These are phyloP conservation scores for Trichoderma sp. DNA, from an alignment of 2,329 filamentous ascomycete species.

Conservation along the genomic window DNA sequence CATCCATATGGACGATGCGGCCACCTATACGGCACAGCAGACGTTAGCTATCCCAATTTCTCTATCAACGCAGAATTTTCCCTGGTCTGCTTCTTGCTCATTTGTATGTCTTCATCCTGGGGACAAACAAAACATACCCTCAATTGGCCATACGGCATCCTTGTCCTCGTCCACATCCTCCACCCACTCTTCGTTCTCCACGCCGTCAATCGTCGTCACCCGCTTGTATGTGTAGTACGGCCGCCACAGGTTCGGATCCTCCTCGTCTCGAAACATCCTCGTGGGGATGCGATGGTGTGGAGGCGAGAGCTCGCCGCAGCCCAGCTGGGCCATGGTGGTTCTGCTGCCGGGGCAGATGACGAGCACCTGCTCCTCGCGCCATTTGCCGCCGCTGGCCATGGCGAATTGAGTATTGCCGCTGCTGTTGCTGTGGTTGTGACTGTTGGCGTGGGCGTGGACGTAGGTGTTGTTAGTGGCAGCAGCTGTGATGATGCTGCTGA, in stretches of 20 bases:
- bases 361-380: conserved; percentile 67
- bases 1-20: conserved; percentile 85
- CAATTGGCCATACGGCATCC: conserved; percentile 86
- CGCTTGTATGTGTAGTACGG: conserved; percentile 77
- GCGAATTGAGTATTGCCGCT: conserved; percentile 31
- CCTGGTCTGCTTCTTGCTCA: not conserved
- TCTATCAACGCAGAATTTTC: not conserved
- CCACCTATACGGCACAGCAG: conserved; percentile 58
- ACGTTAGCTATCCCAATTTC: not conserved
- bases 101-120: not conserved
- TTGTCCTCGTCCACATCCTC: conserved; percentile 88
- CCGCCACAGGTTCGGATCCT: conserved; percentile 69
- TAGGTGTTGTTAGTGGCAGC: not conserved
- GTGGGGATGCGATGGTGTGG: conserved; percentile 85
- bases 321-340: conserved; percentile 88
- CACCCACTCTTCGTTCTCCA: conserved; percentile 71
- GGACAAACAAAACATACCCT: conserved; percentile 48
- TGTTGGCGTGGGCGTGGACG: not conserved
- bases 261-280: conserved; percentile 91
- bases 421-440: conserved; percentile 8
- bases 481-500: not conserved
- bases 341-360: conserved; percentile 83
- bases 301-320: conserved; percentile 87
- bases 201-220: conserved; percentile 55
- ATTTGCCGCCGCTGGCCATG: conserved; percentile 64